phyloP scores from a whole-genome alignment of 169 alveolate species.

The Eimeria maxima region DNA sequence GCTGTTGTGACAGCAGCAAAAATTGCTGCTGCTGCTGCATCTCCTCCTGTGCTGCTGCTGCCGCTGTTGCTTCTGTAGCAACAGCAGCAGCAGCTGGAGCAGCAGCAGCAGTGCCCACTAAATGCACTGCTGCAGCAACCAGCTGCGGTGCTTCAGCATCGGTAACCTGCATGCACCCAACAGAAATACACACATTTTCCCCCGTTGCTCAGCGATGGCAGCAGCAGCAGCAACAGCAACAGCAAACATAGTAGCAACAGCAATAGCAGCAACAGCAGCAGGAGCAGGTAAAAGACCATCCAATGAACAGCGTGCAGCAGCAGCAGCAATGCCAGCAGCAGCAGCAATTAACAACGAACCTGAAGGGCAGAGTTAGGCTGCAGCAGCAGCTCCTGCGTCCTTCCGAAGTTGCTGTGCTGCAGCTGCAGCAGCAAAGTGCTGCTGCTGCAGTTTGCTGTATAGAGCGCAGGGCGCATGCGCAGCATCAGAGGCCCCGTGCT shows the following conservation, averaged over 20 bases:
- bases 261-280: background rate
- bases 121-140: conserved; percentile 46
- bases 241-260: background rate
- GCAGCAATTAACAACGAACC: background rate
- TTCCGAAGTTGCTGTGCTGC: background rate
- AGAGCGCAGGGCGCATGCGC: conserved; percentile 62
- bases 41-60: conserved; percentile 21
- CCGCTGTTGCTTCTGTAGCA: conserved; percentile 44
- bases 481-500: conserved; percentile 7
- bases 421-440: conserved; percentile 64
- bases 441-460: conserved; percentile 8
- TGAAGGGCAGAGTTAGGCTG: conserved; percentile 27
- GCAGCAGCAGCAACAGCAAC: conserved; percentile 56
- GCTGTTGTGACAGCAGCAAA: conserved; percentile 14
- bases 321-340: conserved; percentile 14
- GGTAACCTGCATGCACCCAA: background rate
- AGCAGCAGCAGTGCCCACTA: conserved; percentile 17
- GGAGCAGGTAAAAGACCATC: background rate
- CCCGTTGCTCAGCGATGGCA: background rate
- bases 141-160: conserved; percentile 22
- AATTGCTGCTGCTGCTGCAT: conserved; percentile 17
- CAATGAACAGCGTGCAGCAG: background rate
- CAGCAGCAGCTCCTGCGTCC: conserved; percentile 32
- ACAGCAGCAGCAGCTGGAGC: background rate
- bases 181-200: background rate